Percentiles rank a stretch among this genome's conserved stretches.
phyloP scores from a whole-genome alignment of 1,139 yeast genomes.

The Yamadazyma epiphylla region DNA sequence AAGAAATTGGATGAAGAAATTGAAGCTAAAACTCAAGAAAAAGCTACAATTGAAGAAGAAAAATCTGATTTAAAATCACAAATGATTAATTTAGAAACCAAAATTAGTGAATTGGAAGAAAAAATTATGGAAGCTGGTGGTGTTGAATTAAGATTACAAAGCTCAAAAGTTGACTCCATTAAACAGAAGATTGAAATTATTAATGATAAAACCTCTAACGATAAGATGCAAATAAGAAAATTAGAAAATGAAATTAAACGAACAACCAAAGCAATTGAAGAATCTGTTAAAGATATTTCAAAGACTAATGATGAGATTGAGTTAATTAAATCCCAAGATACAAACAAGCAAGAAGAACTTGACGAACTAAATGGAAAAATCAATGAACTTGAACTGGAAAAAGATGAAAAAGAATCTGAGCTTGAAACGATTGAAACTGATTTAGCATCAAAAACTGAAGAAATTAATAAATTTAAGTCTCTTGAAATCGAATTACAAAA shows the following conservation, averaged over 20 bases:
- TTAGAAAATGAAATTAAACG: slow-evolving; percentile 63
- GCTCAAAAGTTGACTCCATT: slow-evolving; percentile 76
- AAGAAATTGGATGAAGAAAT: slow-evolving; percentile 34
- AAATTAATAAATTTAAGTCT: slow-evolving; percentile 61
- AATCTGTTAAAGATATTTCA: slow-evolving; percentile 34
- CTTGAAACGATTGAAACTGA: slow-evolving; percentile 39
- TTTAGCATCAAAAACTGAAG: slow-evolving; percentile 49
- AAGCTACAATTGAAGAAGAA: slow-evolving; percentile 32
- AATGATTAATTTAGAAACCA: slow-evolving; percentile 55
- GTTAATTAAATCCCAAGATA: slow-evolving; percentile 21
- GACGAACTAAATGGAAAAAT: slow-evolving; percentile 25
- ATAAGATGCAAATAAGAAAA: slow-evolving; percentile 59
- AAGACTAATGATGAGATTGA: slow-evolving; percentile 27
- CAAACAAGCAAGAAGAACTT: slow-evolving; percentile 35
- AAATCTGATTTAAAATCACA: slow-evolving; percentile 45
- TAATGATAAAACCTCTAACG: slow-evolving; percentile 57
- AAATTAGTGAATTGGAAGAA: slow-evolving; percentile 62
- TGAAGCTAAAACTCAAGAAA: slow-evolving; percentile 31
- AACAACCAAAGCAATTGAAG: slow-evolving; percentile 44
- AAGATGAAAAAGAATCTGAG: slow-evolving; percentile 30
- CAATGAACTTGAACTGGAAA: slow-evolving; percentile 20
- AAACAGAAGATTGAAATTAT: slow-evolving; percentile 64
- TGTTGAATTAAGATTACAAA: slow-evolving; percentile 73
- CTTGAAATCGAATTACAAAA: slow-evolving; percentile 66
- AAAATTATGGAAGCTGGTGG: slow-evolving; percentile 93